phyloP scores from a whole-genome alignment of 306 rosid species.

The Cercis canadensis region DNA sequence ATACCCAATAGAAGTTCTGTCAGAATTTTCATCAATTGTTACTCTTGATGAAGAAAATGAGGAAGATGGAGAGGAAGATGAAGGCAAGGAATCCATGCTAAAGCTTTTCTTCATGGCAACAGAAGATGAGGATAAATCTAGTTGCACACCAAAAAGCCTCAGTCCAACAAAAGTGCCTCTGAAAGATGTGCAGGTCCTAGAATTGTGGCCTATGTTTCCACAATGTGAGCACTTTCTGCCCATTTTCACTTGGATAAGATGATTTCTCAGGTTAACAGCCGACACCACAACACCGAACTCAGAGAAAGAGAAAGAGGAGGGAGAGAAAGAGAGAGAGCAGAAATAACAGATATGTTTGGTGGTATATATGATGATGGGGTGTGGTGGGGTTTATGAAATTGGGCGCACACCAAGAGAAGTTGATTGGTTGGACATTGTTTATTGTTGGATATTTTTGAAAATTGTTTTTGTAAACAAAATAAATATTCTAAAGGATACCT shows the following conservation, averaged over 20 bases:
- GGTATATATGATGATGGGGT: constrained; percentile 66
- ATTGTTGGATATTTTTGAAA: constrained; percentile 46
- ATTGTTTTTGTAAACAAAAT: not conserved
- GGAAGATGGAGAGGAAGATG: constrained; percentile 58
- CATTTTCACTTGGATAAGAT: constrained; percentile 52
- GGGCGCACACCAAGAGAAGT: constrained; percentile 63
- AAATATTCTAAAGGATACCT: constrained; percentile 24
- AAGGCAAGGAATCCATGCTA: constrained; percentile 72
- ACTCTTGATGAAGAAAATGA: constrained; percentile 56
- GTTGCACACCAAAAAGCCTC: constrained; percentile 85
- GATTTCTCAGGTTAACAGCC: constrained; percentile 28
- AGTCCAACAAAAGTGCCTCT: constrained; percentile 51
- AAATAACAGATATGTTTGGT: constrained; percentile 47
- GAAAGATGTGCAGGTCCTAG: constrained; percentile 81
- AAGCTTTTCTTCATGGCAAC: constrained; percentile 71
- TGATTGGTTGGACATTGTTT: constrained; percentile 64
- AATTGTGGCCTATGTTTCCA: constrained; percentile 91
- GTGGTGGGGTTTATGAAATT: constrained; percentile 55
- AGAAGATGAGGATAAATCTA: constrained; percentile 43
- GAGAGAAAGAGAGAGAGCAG: constrained; percentile 34
- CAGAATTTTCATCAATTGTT: constrained; percentile 38
- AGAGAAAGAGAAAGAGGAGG: constrained; percentile 25
- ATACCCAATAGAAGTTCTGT: constrained; percentile 59
- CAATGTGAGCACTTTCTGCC: constrained; percentile 98
- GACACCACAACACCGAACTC: constrained; percentile 24